These are phyloP conservation scores for Fragilariopsis cylindrus DNA, from an alignment of 108 stramenopile genomes.

Conservation along the genomic window DNA sequence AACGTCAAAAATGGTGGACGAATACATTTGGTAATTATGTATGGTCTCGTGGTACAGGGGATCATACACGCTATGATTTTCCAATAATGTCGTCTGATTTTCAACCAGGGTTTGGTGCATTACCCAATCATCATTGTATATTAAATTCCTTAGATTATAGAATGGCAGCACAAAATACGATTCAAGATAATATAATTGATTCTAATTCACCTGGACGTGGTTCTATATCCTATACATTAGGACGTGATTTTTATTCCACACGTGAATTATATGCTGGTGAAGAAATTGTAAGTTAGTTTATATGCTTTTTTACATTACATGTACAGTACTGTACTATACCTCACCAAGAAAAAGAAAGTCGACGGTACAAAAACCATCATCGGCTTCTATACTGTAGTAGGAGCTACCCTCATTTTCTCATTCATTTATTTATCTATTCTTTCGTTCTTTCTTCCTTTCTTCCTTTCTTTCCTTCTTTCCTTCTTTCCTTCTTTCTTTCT, in stretches of 20 bases:
- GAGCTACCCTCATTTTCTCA: no score
- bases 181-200: constrained; percentile 1
- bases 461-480: no score
- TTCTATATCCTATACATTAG: constrained; percentile 43
- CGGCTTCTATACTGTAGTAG: no score
- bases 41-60: background rate
- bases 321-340: no score
- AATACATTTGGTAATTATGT: constrained; percentile 17
- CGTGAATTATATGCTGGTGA: constrained; percentile 20
- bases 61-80: constrained; percentile 8
- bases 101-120: constrained; percentile 40
- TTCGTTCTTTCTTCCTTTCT: no score
- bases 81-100: constrained; percentile 22
- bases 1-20: constrained; percentile 10
- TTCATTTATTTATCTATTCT: no score
- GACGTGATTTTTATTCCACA: constrained; percentile 32
- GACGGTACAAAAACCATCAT: no score
- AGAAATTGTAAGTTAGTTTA: constrained; percentile 27
- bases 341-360: no score
- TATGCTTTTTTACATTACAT: background rate
- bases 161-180: constrained; percentile 21
- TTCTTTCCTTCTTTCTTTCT: no score
- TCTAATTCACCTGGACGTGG: constrained; percentile 33
- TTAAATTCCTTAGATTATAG: constrained; percentile 15
- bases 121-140: constrained; percentile 50